Evolutionary conservation across 495 filamentous ascomycete genomes (phyloP), one percentile per base, ranked within the genome.

Genomic region (Sphaerosporella brunnea): DNA sequence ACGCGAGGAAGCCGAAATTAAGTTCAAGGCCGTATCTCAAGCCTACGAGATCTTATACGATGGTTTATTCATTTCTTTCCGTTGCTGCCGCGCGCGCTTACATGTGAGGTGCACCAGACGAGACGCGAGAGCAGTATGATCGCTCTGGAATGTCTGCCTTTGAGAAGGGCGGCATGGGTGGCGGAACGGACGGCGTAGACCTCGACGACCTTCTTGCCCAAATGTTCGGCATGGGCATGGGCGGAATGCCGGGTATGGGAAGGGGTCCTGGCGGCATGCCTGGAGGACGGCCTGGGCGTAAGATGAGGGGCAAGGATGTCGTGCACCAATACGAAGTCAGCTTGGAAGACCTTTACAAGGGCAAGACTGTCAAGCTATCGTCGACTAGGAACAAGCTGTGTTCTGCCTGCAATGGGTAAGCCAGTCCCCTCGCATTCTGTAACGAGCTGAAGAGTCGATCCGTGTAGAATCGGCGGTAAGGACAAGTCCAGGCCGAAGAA

Each of bases 21-120:
- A 76, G 51, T 97, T 97, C 74, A 96, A 96, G 65, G 66, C 74
- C 39, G 76, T 93, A 36, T 84, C 80, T 41, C 79, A 90, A 68
- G 90, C 90, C 50, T 97, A 96, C 68, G 90, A 97, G 62, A 94
- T 96, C 60, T 83, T 97, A 38, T 79, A 79, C 65, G 87, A 97
- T 70, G 92, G 42, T 51, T 24, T 48, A 32, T 48, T 32, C 23
- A 9, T 38, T 18, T 25, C 26, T 19, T 2, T 10, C n/a, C 13
- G 3, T 10, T 18, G 37, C 15, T 10, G 37, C 10, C 10, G 10
- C 13, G 18, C 2, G 10, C 10, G 20, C 25, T 47, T 24, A 36
- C 28, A 10, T 13, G 15, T 16, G 25, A 4, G n/a, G n/a, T n/a
- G n/a, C n/a, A n/a, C 20, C 11, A 51, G 49, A 60, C 44, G 77